Evolutionary conservation across 2,329 filamentous ascomycete genomes (phyloP).

Genomic region (Phaeosphaeriaceae sp.): DNA sequence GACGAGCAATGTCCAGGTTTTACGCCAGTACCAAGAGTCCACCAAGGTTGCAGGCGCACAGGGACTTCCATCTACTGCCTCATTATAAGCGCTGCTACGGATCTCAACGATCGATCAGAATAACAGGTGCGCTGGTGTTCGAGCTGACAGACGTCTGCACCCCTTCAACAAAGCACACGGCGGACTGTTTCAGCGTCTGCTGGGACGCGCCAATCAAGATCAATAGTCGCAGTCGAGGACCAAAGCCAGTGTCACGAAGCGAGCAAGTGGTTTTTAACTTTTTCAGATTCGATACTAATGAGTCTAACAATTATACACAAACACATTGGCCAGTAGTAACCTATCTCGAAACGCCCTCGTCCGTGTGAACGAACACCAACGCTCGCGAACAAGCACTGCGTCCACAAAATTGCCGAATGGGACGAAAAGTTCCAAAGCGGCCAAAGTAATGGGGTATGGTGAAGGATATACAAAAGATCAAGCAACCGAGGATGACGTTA

Average conservation of each 20-base stretch:
- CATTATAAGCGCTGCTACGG: background rate
- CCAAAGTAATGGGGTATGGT: constrained; percentile 24
- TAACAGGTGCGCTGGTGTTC: background rate
- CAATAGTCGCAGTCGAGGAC: background rate
- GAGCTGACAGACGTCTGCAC: background rate
- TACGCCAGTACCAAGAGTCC: background rate
- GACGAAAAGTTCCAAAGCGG: constrained; percentile 24
- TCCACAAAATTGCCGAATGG: constrained; percentile 19
- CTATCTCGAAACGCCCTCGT: constrained; percentile 20
- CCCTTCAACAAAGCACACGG: background rate
- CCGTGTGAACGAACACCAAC: constrained; percentile 23
- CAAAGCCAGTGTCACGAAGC: background rate
- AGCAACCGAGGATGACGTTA: constrained; percentile 14
- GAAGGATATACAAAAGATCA: constrained; percentile 25
- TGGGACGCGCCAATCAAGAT: background rate
- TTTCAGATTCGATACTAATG: constrained; percentile 15
- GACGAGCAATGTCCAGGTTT: background rate
- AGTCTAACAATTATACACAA: constrained; percentile 39
- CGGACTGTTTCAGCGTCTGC: background rate
- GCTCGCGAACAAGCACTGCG: constrained; percentile 24
- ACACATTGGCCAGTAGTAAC: constrained; percentile 27
- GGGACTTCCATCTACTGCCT: background rate
- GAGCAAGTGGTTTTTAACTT: constrained; percentile 15
- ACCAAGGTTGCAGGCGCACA: background rate
- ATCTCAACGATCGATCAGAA: background rate